These are phyloP conservation scores for Diutina ranongensis DNA, from an alignment of 1,139 yeast species.

Conservation along the genomic window DNA sequence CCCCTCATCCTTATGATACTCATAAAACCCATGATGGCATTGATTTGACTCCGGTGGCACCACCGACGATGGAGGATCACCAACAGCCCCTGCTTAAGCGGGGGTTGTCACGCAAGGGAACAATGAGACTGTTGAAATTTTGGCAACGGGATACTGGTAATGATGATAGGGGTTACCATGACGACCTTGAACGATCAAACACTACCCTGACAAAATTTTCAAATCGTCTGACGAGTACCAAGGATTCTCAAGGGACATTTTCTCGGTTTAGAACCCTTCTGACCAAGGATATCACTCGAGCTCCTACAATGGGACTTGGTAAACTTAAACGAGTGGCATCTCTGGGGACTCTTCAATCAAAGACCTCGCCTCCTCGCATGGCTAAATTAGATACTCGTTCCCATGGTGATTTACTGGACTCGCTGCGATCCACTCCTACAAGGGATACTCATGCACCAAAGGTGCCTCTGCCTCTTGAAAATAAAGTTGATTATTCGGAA, in stretches of 20 bases:
- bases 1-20: neutral
- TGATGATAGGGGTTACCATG: neutral
- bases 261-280: neutral
- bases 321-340: slow-evolving; percentile 4
- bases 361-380: slow-evolving; percentile 1
- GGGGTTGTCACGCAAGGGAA: slow-evolving; percentile 1
- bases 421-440: neutral
- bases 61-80: neutral
- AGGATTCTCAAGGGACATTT: neutral
- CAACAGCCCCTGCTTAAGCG: slow-evolving; percentile 1
- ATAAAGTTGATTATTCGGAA: neutral
- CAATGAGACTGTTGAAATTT: slow-evolving; percentile 2
- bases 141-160: neutral
- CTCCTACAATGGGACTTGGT: neutral
- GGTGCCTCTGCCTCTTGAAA: slow-evolving; percentile 5
- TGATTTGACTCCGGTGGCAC: neutral
- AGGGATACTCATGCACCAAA: neutral
- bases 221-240: neutral
- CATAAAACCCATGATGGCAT: neutral
- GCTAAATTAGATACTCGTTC: slow-evolving; percentile 1
- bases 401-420: slow-evolving; percentile 2
- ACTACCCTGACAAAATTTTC: neutral
- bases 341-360: neutral
- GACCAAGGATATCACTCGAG: neutral
- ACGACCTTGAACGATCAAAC: neutral